A percentile compares a stretch with the other conserved stretches of the same genome.
These are phyloP conservation scores for Phytophthora pseudosyringae DNA, from an alignment of 352 stramenopile species.

Conservation along the genomic window DNA sequence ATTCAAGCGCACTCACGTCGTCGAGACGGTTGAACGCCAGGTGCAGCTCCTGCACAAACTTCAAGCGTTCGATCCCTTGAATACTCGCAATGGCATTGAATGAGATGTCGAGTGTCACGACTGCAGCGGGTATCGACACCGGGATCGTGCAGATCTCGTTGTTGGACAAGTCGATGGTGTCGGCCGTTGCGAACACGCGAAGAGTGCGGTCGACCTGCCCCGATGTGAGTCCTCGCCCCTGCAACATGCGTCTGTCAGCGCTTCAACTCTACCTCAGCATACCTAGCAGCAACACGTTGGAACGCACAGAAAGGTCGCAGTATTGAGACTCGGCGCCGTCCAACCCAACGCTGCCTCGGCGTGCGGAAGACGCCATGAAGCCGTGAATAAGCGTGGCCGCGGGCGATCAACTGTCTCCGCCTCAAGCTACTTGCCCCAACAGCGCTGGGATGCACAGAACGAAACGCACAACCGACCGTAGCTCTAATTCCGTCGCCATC, in stretches of 20 bases:
- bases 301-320: constrained; percentile 68
- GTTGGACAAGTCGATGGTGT: constrained; percentile 75
- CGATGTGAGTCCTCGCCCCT: constrained; percentile 64
- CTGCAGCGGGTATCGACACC: constrained; percentile 43
- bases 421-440: constrained; percentile 2
- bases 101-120: constrained; percentile 70
- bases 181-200: constrained; percentile 67
- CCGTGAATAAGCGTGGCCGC: background rate
- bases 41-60: constrained; percentile 70
- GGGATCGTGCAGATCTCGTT: constrained; percentile 77
- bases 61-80: constrained; percentile 63
- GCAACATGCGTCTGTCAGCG: constrained; percentile 8
- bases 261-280: background rate
- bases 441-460: background rate
- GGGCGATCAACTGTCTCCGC: background rate
- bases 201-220: constrained; percentile 67
- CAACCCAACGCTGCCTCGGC: constrained; percentile 51
- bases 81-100: constrained; percentile 66
- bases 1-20: constrained; percentile 71
- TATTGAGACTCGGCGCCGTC: constrained; percentile 66
- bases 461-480: constrained; percentile 13
- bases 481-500: constrained; percentile 22
- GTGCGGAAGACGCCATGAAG: constrained; percentile 35
- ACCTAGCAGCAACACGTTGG: background rate
- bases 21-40: constrained; percentile 70